phyloP scores from a whole-genome alignment of 768 basidiomycete species.

The Hysterangium stoloniferum region DNA sequence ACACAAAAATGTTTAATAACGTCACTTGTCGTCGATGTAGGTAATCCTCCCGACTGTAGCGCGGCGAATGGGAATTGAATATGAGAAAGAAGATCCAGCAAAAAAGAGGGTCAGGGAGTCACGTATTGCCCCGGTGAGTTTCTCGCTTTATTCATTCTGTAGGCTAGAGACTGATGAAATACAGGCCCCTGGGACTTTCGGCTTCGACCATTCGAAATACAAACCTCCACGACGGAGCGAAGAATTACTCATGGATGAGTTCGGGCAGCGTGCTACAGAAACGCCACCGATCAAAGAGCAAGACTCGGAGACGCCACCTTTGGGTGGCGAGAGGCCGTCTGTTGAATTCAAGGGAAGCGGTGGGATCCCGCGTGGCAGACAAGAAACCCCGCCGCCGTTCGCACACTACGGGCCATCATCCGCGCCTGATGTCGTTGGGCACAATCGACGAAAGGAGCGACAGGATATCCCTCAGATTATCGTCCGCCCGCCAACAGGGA shows the following conservation, averaged over 20 bases:
- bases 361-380: slow-evolving; percentile 16
- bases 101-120: slow-evolving; percentile 14
- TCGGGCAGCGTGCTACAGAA: slow-evolving; percentile 38
- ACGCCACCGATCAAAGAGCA: slow-evolving; percentile 16
- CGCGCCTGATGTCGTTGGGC: slow-evolving; percentile 15
- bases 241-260: slow-evolving; percentile 58
- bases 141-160: slow-evolving; percentile 2
- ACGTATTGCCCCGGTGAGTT: slow-evolving; percentile 50
- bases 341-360: slow-evolving; percentile 21
- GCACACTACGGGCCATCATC: slow-evolving; percentile 41
- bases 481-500: slow-evolving; percentile 23
- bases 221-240: slow-evolving; percentile 35
- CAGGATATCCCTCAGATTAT: slow-evolving; percentile 14
- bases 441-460: slow-evolving; percentile 13
- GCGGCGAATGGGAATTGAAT: slow-evolving; percentile 70
- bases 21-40: slow-evolving; percentile 27
- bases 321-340: slow-evolving; percentile 23
- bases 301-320: slow-evolving; percentile 15
- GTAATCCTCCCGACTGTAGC: slow-evolving; percentile 82
- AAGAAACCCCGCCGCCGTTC: slow-evolving; percentile 43
- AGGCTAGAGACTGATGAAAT: slow-evolving; percentile 9
- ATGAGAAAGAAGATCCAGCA: slow-evolving; percentile 48
- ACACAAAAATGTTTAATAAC: slow-evolving; percentile 2
- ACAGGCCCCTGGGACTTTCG: slow-evolving; percentile 80
- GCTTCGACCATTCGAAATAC: slow-evolving; percentile 66